Percentiles rank a stretch among this genome's conserved stretches.
These are phyloP conservation scores for Solanum aculeatissimum DNA, from an alignment of 305 asterid species.

Conservation along the genomic window DNA sequence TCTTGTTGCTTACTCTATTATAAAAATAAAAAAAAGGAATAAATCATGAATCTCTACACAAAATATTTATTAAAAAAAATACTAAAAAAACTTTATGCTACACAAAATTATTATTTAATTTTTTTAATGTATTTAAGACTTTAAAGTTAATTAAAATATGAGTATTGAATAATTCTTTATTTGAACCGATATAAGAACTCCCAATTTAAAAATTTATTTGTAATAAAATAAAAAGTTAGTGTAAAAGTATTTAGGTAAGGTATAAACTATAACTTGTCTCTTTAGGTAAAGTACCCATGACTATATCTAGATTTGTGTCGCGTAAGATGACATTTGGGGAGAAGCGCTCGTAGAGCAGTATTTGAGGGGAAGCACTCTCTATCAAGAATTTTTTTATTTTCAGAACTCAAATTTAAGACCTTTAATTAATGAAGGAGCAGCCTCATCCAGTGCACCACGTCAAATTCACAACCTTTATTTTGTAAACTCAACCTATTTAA, in stretches of 20 bases:
- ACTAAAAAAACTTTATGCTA: neutral
- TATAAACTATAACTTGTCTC: neutral
- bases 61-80: neutral
- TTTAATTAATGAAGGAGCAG: too few species aligned
- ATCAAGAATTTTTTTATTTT: too few species aligned
- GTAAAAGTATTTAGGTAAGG: too few species aligned
- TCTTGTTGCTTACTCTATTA: neutral
- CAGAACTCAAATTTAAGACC: too few species aligned
- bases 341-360: too few species aligned
- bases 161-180: neutral
- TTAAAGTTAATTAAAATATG: neutral
- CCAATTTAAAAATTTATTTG: neutral
- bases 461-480: neutral
- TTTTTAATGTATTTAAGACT: neutral
- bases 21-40: neutral
- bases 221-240: neutral
- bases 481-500: neutral
- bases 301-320: too few species aligned
- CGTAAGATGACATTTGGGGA: too few species aligned
- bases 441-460: too few species aligned
- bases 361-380: too few species aligned
- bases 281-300: too few species aligned
- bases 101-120: neutral
- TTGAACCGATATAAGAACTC: neutral
- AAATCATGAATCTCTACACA: neutral